Evolutionary conservation across 2,329 filamentous ascomycete species (phyloP), one percentile per base, ranked within the genome.

Genomic region (Aspergillus melleus): DNA sequence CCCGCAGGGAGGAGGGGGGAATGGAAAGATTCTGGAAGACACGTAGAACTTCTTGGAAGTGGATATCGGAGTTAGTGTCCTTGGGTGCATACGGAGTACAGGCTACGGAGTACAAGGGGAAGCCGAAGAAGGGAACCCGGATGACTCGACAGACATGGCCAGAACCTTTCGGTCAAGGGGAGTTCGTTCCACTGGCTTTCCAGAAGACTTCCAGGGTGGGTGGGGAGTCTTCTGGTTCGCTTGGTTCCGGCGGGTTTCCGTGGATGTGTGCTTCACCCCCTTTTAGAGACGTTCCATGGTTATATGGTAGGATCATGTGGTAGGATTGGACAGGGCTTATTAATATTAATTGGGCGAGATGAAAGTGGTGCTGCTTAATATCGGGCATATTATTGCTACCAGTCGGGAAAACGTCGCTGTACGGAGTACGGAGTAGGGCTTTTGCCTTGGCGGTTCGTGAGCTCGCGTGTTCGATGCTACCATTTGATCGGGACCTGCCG

Each of bases 11-110:
- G 24, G n/a, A 20, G 54, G 36, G 44, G 49, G 42, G 46, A 22
- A 16, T 39, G 58, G 62, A 59, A 66, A 59, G 32, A 54, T 68
- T 68, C 66, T 66, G 60, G 65, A 67, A 67, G 65, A 55, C 49
- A 52, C 63, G 64, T 61, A 66, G 64, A 63, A 63, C 44, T 54
- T 49, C 36, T 19, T 53, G 51, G 51, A 52, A 54, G 54, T 56
- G 47, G 54, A 29, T 32, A 55, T 22, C 3, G 46, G 20, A 29
- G 44, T 46, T 46, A 20, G 44, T 36, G 32, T 4, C 54, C 32
- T 47, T 46, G 26, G 52, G 53, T 36, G 42, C 42, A 55, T 16
- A 36, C 32, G 32, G 32, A 36, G 32, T 16, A 36, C 24, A 6
- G 24, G 24, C 24, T 52, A 54, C 19, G 52, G 30, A 32, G 30